Evolutionary conservation across 192 early-diverging fungal species (phyloP).

Genomic region (Coemansia sp.): DNA sequence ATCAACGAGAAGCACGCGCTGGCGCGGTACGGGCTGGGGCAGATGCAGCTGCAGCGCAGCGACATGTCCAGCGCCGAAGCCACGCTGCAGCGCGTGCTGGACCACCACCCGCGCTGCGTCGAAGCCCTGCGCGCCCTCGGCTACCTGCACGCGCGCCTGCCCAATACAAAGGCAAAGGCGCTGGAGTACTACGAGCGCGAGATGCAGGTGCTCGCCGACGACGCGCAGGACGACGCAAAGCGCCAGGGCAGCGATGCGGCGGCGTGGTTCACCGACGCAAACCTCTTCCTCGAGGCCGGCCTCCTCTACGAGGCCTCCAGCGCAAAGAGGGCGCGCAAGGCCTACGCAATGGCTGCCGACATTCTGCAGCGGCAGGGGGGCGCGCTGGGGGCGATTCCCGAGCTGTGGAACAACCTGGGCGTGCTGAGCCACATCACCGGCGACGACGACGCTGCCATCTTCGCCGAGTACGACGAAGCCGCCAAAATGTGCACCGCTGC

Average conservation of each 20-base stretch:
- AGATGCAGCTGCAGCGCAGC: conserved; percentile 62
- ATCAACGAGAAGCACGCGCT: conserved; percentile 68
- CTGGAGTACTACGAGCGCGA: conserved; percentile 66
- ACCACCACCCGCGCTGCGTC: conserved; percentile 61
- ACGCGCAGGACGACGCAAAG: conserved; percentile 52
- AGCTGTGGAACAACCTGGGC: conserved; percentile 89
- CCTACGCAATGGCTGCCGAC: conserved; percentile 37
- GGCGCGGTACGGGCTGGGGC: conserved; percentile 76
- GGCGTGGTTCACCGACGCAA: conserved; percentile 28
- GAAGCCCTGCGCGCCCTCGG: conserved; percentile 64
- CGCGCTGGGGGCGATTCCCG: conserved; percentile 44
- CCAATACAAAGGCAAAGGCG: conserved; percentile 66
- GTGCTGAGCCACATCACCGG: conserved; percentile 68
- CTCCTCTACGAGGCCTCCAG: conserved; percentile 63
- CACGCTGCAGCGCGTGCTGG: conserved; percentile 61
- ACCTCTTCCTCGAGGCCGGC: conserved; percentile 66
- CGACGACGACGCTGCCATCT: conserved; percentile 16
- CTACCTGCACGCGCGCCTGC: conserved; percentile 61
- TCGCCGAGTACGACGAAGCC: conserved; percentile 14
- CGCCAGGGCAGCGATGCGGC: conserved; percentile 3
- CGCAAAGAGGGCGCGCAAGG: conserved; percentile 48
- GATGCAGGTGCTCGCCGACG: conserved; percentile 57
- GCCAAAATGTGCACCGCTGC: conserved; percentile 9
- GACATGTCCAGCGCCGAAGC: conserved; percentile 49
- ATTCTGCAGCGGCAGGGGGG: conserved; percentile 18